These are phyloP conservation scores for Trichoderma asperellum DNA, from an alignment of 2,329 filamentous ascomycete species.

Conservation along the genomic window DNA sequence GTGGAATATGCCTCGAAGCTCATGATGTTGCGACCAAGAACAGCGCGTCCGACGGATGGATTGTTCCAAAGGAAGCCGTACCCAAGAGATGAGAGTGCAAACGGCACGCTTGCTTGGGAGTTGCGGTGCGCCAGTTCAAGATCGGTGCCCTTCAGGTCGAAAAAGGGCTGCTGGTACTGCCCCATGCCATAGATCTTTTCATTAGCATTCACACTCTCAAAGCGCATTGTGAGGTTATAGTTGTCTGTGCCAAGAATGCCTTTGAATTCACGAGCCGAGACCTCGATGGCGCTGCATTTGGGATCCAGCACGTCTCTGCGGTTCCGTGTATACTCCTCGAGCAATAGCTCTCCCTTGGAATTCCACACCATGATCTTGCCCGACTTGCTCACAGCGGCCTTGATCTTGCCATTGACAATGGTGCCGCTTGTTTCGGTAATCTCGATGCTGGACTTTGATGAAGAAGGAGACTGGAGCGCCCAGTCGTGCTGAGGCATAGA, in stretches of 20 bases:
- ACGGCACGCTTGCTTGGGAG: slow-evolving; percentile 67
- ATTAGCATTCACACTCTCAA: slow-evolving; percentile 57
- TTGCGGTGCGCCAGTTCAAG: slow-evolving; percentile 69
- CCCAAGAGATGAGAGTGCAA: slow-evolving; percentile 61
- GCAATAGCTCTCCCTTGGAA: slow-evolving; percentile 35
- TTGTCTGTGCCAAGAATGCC: slow-evolving; percentile 52
- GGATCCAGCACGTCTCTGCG: slow-evolving; percentile 47
- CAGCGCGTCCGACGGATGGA: slow-evolving; percentile 62
- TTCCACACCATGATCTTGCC: slow-evolving; percentile 41
- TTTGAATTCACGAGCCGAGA: slow-evolving; percentile 62
- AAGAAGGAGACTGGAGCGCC: slow-evolving; percentile 40
- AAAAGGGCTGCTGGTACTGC: slow-evolving; percentile 66
- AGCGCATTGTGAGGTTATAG: slow-evolving; percentile 61
- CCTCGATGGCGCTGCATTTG: slow-evolving; percentile 60
- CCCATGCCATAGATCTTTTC: slow-evolving; percentile 72
- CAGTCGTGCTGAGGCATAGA: slow-evolving; percentile 44
- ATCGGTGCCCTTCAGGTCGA: slow-evolving; percentile 66
- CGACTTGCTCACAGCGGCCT: slow-evolving; percentile 35
- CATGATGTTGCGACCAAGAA: slow-evolving; percentile 64
- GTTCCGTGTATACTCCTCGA: slow-evolving; percentile 42
- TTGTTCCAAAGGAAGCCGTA: slow-evolving; percentile 72
- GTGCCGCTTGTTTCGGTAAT: slow-evolving; percentile 33
- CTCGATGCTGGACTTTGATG: slow-evolving; percentile 29
- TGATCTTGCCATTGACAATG: slow-evolving; percentile 40
- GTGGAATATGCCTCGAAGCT: slow-evolving; percentile 65